Base-by-base conservation (phyloP, 228 moss, liverwort and hornwort species). In the Sphagnum magellanicum region DNA sequence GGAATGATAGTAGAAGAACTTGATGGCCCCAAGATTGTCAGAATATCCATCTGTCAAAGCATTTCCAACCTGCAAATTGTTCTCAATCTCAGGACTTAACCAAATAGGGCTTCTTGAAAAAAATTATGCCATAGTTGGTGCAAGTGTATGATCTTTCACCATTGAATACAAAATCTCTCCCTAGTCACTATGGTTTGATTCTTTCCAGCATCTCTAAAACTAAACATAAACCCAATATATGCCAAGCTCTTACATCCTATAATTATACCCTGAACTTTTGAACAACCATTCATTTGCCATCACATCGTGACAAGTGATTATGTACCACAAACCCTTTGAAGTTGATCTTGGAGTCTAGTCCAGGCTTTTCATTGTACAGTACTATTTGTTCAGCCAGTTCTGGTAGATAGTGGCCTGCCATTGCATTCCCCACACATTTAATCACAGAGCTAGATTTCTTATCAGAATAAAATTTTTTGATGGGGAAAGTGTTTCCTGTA, bases 261-360 rank as follows among this genome's bases (percentile, higher is more conserved):
- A 32, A 32, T 32, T 32, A 32, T 32, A 32, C 32, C 32, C 32
- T 32, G 32, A 32, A 32, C 32, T 32, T 32, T 32, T 32, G 32
- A 32, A 63, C 16, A 16, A 8, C 47, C 8, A 63, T 8, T 9
- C 9, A 63, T 63, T 63, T 7, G 10, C 50, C 50, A 12, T 50
- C 53, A 1, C 48, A 5, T 0, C 16, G 47, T 47, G 16, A 74
- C 58, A 50, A 59, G 14, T 58, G 66, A 16, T 10, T 67, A 51
- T 67, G 4, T 72, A 91, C 91, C 74, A 79, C 84, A 75, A 77
- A 91, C 32, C 91, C 91, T 58, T 75, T 84, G 80, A 91, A 79
- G 68, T 91, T 91, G 79, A 91, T 69, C 46, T 69, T 66, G 12
- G 60, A 79, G 63, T 70, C 73, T 46, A 48, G 73, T 11, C 72